Evolutionary conservation across 2,329 filamentous ascomycete genomes (phyloP), one percentile per base, ranked within the genome.

Genomic region (Cercospora janseana): DNA sequence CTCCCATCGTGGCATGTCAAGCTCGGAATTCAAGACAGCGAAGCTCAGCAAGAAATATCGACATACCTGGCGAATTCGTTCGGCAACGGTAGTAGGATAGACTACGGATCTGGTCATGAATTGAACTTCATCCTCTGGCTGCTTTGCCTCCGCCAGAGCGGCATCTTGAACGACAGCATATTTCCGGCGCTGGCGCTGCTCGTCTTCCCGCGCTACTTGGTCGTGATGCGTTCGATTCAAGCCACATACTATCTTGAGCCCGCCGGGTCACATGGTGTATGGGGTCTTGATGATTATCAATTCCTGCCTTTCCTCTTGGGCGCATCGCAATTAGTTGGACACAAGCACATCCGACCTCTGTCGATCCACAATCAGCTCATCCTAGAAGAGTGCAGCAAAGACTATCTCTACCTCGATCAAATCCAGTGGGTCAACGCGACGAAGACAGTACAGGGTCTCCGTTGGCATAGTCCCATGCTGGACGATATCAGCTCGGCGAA

Each of bases 401-500:
- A 95, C 49, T 98, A 86, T 64, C 74, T 98, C 50, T 98, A 98
- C 63, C 81, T 98, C 0, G 87, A 91, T 45, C 93, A 97, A 70
- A 88, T 98, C 20, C 79, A 80, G 44, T 98, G 95, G 71, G 92
- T 98, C 51, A 96, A 97, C 71, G 88, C 84, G 60, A 94, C 95
- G 51, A 98, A 98, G 76, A 95, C 89, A 1, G 91, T 96, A 51
- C 89, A 94, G 64, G 92, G 91, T 1, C 74, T 98, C 54, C 81
- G 93, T 35, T 98, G 93, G 93, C 94, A 98, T 65, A 91, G 86
- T 57, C 93, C 94, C 3, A 97, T 98, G 94, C 81, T 98, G 13
- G 93, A 98, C 66, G 93, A 98, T 68, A 98, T 98, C 58, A 93
- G 87, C 3, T 85, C 88, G 1, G 87, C 92, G 12, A 91, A 88